A percentile compares a stretch with the other conserved stretches of the same genome.
phyloP scores from a whole-genome alignment of 2,329 filamentous ascomycete genomes.

The Cercospora citrullina region DNA sequence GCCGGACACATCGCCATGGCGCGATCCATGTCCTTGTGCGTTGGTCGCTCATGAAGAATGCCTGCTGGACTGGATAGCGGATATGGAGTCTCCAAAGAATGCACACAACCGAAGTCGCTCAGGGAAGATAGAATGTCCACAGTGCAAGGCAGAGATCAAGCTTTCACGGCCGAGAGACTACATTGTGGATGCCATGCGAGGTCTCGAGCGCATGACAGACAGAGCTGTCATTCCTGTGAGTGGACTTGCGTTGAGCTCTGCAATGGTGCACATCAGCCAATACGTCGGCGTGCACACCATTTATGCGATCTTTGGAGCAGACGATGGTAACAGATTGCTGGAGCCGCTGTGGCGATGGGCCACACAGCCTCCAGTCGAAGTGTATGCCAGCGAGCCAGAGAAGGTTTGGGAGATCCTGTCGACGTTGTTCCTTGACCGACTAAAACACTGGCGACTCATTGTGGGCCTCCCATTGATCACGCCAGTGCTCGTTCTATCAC shows the following conservation, averaged over 20 bases:
- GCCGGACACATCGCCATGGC: constrained; percentile 68
- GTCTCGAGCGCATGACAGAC: constrained; percentile 58
- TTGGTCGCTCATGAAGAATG: constrained; percentile 88
- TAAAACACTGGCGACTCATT: constrained; percentile 53
- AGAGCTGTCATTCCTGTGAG: constrained; percentile 65
- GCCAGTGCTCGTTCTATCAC: constrained; percentile 65
- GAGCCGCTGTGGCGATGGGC: constrained; percentile 38
- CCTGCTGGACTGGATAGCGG: constrained; percentile 89
- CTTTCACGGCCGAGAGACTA: constrained; percentile 73
- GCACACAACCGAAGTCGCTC: constrained; percentile 51
- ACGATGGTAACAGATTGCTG: constrained; percentile 60
- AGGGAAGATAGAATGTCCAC: constrained; percentile 72
- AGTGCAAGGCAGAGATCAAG: constrained; percentile 81
- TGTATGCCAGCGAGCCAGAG: constrained; percentile 23
- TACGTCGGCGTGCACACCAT: constrained; percentile 62
- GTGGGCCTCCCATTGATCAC: constrained; percentile 68
- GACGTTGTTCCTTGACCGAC: constrained; percentile 30
- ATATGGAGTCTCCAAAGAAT: constrained; percentile 68
- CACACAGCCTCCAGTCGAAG: constrained; percentile 29
- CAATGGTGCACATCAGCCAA: constrained; percentile 29
- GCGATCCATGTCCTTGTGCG: constrained; percentile 85
- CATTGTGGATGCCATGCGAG: constrained; percentile 66
- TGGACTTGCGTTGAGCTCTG: constrained; percentile 52
- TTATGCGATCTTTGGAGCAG: constrained; percentile 64
- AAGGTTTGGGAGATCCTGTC: constrained; percentile 18